These are phyloP conservation scores for Leishmania turanica DNA, from an alignment of 208 protist species.

Conservation along the genomic window DNA sequence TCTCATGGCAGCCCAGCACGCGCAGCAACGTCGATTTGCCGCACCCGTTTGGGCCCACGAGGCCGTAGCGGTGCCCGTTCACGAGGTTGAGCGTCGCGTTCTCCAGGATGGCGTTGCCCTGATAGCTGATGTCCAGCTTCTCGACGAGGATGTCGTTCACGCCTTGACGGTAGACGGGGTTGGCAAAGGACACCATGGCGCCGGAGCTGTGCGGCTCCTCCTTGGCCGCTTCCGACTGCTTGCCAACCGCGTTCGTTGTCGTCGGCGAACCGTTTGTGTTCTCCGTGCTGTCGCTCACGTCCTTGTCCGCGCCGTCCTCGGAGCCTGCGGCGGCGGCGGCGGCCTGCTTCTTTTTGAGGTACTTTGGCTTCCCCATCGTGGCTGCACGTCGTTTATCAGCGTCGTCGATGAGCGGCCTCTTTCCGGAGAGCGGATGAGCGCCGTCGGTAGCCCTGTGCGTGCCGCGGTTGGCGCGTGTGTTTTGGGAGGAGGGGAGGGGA, in stretches of 20 bases:
- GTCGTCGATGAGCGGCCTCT: background rate
- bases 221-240: slow-evolving; percentile 4
- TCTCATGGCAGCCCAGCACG: slow-evolving; percentile 83
- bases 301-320: slow-evolving; percentile 15
- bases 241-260: slow-evolving; percentile 12
- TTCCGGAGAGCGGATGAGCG: background rate
- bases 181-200: slow-evolving; percentile 87
- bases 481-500: background rate
- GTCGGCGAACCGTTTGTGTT: background rate
- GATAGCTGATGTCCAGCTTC: slow-evolving; percentile 90
- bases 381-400: background rate
- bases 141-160: slow-evolving; percentile 90
- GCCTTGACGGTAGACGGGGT: slow-evolving; percentile 79
- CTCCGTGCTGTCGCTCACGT: slow-evolving; percentile 33
- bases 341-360: slow-evolving; percentile 83
- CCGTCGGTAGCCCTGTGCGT: background rate
- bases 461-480: background rate
- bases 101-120: slow-evolving; percentile 81
- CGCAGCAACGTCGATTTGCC: slow-evolving; percentile 94
- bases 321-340: slow-evolving; percentile 32
- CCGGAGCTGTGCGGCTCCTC: slow-evolving; percentile 55
- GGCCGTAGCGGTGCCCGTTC: slow-evolving; percentile 82
- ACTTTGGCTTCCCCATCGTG: slow-evolving; percentile 84
- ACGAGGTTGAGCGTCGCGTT: slow-evolving; percentile 89
- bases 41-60: slow-evolving; percentile 92